phyloP scores from a whole-genome alignment of 768 basidiomycete genomes.

The Mycena capillaripes region DNA sequence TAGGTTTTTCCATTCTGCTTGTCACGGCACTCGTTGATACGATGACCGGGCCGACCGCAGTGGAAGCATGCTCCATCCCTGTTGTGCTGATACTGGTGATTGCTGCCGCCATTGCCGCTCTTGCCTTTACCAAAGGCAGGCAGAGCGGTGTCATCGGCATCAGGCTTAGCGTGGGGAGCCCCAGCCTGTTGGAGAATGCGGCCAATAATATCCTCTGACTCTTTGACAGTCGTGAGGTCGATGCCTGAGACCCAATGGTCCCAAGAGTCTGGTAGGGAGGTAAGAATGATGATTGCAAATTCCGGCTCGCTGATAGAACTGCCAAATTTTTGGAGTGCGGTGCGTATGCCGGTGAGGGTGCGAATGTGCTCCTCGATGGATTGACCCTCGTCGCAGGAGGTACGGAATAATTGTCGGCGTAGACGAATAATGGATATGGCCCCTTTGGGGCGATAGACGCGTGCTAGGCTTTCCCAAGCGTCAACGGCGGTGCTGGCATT shows the following conservation, averaged over 20 bases:
- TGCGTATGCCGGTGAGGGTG: not conserved
- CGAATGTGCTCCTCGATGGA: not conserved
- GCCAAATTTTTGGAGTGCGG: not conserved
- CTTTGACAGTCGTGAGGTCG: not conserved
- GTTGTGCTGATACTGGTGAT: not conserved
- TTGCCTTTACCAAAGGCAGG: not conserved
- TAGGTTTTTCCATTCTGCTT: not conserved
- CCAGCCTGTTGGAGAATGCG: not conserved
- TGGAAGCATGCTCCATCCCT: not conserved
- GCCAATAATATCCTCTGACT: not conserved
- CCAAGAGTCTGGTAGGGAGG: constrained; percentile 51
- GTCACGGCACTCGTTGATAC: not conserved
- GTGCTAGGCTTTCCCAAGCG: constrained; percentile 44
- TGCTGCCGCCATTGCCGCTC: not conserved
- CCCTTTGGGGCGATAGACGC: constrained; percentile 45
- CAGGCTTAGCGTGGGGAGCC: not conserved
- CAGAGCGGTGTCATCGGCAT: not conserved
- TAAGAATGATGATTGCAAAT: constrained; percentile 39
- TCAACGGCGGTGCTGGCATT: constrained; percentile 39
- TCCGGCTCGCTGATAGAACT: not conserved
- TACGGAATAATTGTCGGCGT: constrained; percentile 33
- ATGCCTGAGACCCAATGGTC: not conserved
- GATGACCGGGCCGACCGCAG: not conserved
- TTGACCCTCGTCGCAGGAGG: not conserved
- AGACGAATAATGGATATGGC: constrained; percentile 42